Evolutionary conservation across 306 rosid species (phyloP).

Genomic region (Quercus dentata): DNA sequence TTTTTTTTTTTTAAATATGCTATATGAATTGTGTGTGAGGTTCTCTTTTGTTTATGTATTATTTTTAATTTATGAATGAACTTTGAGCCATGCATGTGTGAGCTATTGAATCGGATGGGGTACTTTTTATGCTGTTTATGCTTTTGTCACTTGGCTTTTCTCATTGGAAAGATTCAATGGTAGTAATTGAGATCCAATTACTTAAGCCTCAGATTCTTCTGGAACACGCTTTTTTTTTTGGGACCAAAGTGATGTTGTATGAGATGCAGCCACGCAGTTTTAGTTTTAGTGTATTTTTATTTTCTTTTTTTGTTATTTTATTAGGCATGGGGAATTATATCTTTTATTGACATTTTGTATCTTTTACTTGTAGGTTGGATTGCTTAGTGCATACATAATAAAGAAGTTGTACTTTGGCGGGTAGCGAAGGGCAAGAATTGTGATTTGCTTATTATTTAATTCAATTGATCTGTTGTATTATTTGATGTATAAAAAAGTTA

Average conservation of each 20-base stretch:
- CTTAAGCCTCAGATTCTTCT: not conserved
- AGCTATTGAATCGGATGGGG: too few species aligned
- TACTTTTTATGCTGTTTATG: too few species aligned
- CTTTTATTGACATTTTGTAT: not conserved
- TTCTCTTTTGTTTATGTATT: too few species aligned
- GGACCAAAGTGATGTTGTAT: too few species aligned
- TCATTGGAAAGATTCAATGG: not conserved
- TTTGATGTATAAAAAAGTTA: not conserved
- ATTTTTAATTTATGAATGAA: too few species aligned
- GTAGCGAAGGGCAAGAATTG: constrained; percentile 18
- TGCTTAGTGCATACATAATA: constrained; percentile 43
- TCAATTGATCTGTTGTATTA: not conserved
- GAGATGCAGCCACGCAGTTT: not conserved
- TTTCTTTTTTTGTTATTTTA: too few species aligned
- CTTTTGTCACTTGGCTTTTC: not conserved
- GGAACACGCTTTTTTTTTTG: not conserved
- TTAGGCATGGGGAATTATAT: not conserved
- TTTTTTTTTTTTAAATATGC: too few species aligned
- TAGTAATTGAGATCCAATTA: not conserved
- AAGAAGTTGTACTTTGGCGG: constrained; percentile 51
- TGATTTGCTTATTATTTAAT: not conserved
- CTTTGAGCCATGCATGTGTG: too few species aligned
- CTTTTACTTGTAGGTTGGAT: constrained; percentile 45
- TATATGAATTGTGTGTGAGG: too few species aligned
- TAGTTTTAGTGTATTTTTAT: too few species aligned